phyloP scores from a whole-genome alignment of 1,284 basidiomycete species.

The Uromyces viciae-fabae region DNA sequence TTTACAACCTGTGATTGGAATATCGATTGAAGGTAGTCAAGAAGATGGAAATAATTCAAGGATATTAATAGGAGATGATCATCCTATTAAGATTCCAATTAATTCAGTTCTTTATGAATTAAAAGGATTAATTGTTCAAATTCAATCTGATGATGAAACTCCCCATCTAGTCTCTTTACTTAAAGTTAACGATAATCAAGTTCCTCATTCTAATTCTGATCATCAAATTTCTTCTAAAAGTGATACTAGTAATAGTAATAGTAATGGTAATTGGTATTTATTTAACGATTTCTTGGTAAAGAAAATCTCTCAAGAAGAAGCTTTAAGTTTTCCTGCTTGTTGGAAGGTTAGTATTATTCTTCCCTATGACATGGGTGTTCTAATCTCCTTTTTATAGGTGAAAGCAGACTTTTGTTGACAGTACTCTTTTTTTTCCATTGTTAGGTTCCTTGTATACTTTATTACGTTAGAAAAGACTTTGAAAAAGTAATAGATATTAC shows the following conservation, averaged over 20 bases:
- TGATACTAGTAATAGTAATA: slow-evolving; percentile 40
- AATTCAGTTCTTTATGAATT: slow-evolving; percentile 66
- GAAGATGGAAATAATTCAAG: slow-evolving; percentile 9
- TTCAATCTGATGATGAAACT: slow-evolving; percentile 69
- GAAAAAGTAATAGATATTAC: slow-evolving; percentile 64
- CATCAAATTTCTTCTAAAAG: slow-evolving; percentile 55
- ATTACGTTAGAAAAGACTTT: slow-evolving; percentile 74
- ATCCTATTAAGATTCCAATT: slow-evolving; percentile 63
- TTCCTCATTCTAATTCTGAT: background rate
- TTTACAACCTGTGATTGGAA: slow-evolving; percentile 56
- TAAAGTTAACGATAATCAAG: slow-evolving; percentile 52
- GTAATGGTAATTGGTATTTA: slow-evolving; percentile 69
- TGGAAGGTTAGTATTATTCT: slow-evolving; percentile 72
- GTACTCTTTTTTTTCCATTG: background rate
- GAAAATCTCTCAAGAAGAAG: slow-evolving; percentile 77
- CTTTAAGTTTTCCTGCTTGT: slow-evolving; percentile 73
- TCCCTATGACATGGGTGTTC: background rate
- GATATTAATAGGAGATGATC: slow-evolving; percentile 48
- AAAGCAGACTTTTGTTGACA: background rate
- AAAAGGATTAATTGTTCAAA: slow-evolving; percentile 75
- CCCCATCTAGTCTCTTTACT: slow-evolving; percentile 87
- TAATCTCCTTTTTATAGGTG: background rate
- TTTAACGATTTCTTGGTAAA: slow-evolving; percentile 96
- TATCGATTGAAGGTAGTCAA: slow-evolving; percentile 53
- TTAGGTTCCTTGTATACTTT: slow-evolving; percentile 80